Conservation (phyloP, 2,329 filamentous ascomycete genomes). For the Penicillium aurantiogriseum region DNA sequence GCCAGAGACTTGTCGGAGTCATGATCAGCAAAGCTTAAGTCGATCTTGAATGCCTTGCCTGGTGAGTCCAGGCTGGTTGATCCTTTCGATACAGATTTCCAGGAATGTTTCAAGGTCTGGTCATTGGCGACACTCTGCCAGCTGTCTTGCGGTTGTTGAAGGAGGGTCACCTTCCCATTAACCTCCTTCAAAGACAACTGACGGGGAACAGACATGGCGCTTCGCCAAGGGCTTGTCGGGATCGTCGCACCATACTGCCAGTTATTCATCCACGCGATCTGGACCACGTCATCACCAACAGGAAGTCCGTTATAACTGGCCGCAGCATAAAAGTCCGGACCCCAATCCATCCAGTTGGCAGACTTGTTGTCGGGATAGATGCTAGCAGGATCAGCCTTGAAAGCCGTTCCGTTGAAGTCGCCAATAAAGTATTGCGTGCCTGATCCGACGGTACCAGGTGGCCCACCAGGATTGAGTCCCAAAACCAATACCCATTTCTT, state of each 20-base stretch:
- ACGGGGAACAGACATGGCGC: conserved; percentile 30
- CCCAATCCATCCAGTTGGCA: conserved; percentile 32
- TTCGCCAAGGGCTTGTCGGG: conserved; percentile 29
- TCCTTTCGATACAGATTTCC: conserved; percentile 12
- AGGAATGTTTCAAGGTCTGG: not conserved
- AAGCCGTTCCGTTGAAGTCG: conserved; percentile 27
- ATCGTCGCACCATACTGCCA: conserved; percentile 29
- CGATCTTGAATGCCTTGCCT: conserved; percentile 21
- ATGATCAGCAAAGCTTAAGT: conserved; percentile 21
- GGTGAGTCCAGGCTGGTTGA: conserved; percentile 13
- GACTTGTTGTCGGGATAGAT: conserved; percentile 13
- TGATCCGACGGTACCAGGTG: conserved; percentile 29
- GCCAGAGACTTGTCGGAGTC: not conserved
- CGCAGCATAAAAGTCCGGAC: conserved; percentile 32
- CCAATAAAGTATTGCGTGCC: conserved; percentile 33
- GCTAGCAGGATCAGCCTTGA: conserved; percentile 22
- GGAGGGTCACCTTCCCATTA: conserved; percentile 9
- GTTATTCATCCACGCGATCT: conserved; percentile 33
- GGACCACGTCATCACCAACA: conserved; percentile 11
- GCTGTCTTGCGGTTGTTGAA: conserved; percentile 17
- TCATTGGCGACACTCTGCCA: conserved; percentile 9
- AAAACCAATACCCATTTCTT: conserved; percentile 29
- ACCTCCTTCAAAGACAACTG: conserved; percentile 22
- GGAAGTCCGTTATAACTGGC: conserved; percentile 25
- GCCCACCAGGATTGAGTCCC: conserved; percentile 32